A percentile compares a stretch with the other conserved stretches of the same genome.
Evolutionary conservation across 805 yeast genomes (phyloP).

Genomic region (Barnettozyma sucrosica): DNA sequence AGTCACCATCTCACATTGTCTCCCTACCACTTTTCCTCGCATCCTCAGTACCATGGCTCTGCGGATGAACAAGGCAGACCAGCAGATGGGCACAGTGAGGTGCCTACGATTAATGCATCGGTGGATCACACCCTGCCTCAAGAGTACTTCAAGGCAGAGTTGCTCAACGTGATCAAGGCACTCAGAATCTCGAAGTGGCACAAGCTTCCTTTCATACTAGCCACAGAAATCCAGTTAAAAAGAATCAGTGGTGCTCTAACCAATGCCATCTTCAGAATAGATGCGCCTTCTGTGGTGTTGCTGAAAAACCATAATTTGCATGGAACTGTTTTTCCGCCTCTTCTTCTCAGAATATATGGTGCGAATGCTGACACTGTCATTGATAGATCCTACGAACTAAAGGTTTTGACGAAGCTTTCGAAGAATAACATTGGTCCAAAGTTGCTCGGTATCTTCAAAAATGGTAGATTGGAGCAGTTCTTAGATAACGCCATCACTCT

Average conservation of each 20-base stretch:
- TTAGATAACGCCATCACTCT: conserved; percentile 77
- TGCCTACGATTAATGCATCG: conserved; percentile 47
- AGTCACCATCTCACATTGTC: conserved; percentile 6
- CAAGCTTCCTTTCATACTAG: conserved; percentile 29
- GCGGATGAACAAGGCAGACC: neutral
- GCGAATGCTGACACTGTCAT: conserved; percentile 79
- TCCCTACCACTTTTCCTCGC: conserved; percentile 8
- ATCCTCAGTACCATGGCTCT: conserved; percentile 3
- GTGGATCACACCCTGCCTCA: conserved; percentile 74
- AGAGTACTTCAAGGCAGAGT: conserved; percentile 82
- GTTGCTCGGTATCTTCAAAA: conserved; percentile 79
- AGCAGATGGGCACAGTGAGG: conserved; percentile 19
- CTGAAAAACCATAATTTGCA: conserved; percentile 29
- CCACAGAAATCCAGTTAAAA: conserved; percentile 43
- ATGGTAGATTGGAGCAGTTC: conserved; percentile 93
- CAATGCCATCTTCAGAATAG: conserved; percentile 77
- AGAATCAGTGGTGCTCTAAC: conserved; percentile 93
- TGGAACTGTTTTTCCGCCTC: conserved; percentile 44
- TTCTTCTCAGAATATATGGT: conserved; percentile 82
- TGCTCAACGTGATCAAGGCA: conserved; percentile 55
- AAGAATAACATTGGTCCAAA: conserved; percentile 81
- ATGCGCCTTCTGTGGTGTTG: conserved; percentile 40
- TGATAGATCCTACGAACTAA: conserved; percentile 78
- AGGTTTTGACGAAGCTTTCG: conserved; percentile 66
- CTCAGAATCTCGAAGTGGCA: conserved; percentile 80